These are phyloP conservation scores for Aphanomyces cochlioides DNA, from an alignment of 352 stramenopile genomes.

Conservation along the genomic window DNA sequence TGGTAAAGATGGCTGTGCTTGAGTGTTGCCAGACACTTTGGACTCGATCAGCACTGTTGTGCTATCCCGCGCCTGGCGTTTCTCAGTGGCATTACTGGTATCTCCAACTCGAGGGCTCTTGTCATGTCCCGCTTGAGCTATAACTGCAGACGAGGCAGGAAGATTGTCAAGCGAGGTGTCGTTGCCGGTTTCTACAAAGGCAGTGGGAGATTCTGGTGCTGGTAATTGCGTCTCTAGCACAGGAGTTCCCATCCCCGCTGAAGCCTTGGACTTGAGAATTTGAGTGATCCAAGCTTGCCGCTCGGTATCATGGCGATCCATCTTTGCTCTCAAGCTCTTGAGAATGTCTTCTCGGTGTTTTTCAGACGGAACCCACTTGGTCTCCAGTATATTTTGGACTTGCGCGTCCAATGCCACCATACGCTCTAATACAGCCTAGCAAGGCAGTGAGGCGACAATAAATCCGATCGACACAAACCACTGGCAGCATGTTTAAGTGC, in stretches of 20 bases:
- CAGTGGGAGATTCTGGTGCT: not conserved
- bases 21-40: too few species aligned
- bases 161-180: too few species aligned
- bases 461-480: not conserved
- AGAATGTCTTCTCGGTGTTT: not conserved
- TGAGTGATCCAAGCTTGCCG: slow-evolving; percentile 14
- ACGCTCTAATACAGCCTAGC: slow-evolving; percentile 8
- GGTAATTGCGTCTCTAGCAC: not conserved
- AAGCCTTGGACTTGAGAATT: slow-evolving; percentile 5
- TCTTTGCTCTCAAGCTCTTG: not conserved
- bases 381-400: not conserved
- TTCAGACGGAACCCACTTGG: slow-evolving; percentile 20
- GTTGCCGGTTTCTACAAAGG: not conserved
- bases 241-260: too few species aligned
- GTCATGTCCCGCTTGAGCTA: too few species aligned
- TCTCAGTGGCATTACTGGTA: too few species aligned
- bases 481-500: slow-evolving; percentile 11
- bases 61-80: too few species aligned
- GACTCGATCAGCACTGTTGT: too few species aligned
- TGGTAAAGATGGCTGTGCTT: too few species aligned
- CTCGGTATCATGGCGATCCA: not conserved
- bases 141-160: too few species aligned
- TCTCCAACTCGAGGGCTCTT: too few species aligned
- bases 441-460: not conserved
- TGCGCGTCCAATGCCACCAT: slow-evolving; percentile 16